Base-by-base conservation (phyloP, 2,329 filamentous ascomycete species). In the Talaromyces sp. region DNA sequence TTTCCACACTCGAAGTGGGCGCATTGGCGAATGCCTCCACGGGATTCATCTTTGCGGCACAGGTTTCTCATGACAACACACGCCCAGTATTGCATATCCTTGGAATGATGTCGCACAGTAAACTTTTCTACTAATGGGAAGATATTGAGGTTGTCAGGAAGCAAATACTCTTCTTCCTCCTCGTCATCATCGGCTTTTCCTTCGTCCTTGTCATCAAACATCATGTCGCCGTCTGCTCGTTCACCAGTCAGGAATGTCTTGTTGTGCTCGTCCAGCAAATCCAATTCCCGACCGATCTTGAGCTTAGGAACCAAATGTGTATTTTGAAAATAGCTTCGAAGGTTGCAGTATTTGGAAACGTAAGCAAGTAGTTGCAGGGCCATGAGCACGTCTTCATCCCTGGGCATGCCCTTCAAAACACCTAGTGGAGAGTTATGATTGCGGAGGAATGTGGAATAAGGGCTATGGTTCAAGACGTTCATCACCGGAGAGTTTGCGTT, bases 21-120 rank as follows among this genome's bases (percentile, higher is more conserved):
- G 77, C 95, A 99, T 76, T 99, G 95, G 64, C 95, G 86, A 70
- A 99, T 98, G 66, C 95, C 95, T 48, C 95, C 95, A 57, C 92
- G 87, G 11, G 90, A 92, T 75, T 99, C 95, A 76, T 99, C 95
- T 81, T 99, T 99, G 69, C 95, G 91, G 83, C 95, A 99, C 59
- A 99, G 86, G 75, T 99, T 99, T 69, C 95, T 87, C 95, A 99
- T 99, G 54, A 99, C 95, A 16, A 99, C 95, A 67, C 94, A 95
- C 19, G 95, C 95, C 95, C 95, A 99, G 81, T 99, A 99, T 77
- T 97, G 94, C 95, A 99, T 99, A 75, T 97, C 93, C 66, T 92
- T 91, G 69, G 91, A 93, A 79, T 97, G 92, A 74, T 97, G 93
- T 69, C 95, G 88, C 35, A 97, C 92, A 4, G 95, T 99, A 76